Evolutionary conservation across 1,139 yeast genomes (phyloP), one percentile per base, ranked within the genome.

Genomic region (Saccharomycopsis hybrid): DNA sequence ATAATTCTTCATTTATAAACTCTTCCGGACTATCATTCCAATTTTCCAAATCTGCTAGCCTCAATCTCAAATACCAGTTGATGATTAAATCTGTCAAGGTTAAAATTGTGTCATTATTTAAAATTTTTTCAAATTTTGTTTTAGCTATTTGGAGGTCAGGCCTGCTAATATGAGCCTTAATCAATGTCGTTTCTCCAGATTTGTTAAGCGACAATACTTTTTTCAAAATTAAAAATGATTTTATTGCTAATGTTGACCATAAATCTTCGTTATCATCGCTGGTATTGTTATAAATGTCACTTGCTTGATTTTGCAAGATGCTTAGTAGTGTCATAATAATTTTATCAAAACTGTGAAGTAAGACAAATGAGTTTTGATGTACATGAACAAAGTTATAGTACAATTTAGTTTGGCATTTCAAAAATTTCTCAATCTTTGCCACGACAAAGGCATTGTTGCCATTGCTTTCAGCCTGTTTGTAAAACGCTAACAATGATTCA

Each of bases 1-100:
- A 77, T 52, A 82, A 69, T 58, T 89, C 95, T 61, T 86, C 95
- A 56, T 81, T 81, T 35, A 87, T 80, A 88, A 95, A 92, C 61
- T 87, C 96, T 64, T 89, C 97, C 0, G 97, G 96, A 54, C 88
- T 96, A 35, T 76, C 65, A 11, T 72, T 65, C 97, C 97, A 92
- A 44, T 78, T 70, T 58, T 85, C 95, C 46, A 90, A 66, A 61
- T 90, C 97, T 1, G 76, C 67, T 0, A 90, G 86, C 50, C 82
- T 78, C 45, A 90, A 65, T 50, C 82, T 76, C 56, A 92, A 72
- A 62, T 87, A 90, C 78, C 84, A 81, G 38, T 74, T 73, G 52
- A 88, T 80, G 36, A 89, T 68, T 35, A 85, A 67, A 55, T 84
- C 84, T 28, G 88, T 76, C 27, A 90, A 65, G 35, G 77, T 74